Evolutionary conservation across 495 filamentous ascomycete species (phyloP).

Genomic region (Delitschia confertaspora): DNA sequence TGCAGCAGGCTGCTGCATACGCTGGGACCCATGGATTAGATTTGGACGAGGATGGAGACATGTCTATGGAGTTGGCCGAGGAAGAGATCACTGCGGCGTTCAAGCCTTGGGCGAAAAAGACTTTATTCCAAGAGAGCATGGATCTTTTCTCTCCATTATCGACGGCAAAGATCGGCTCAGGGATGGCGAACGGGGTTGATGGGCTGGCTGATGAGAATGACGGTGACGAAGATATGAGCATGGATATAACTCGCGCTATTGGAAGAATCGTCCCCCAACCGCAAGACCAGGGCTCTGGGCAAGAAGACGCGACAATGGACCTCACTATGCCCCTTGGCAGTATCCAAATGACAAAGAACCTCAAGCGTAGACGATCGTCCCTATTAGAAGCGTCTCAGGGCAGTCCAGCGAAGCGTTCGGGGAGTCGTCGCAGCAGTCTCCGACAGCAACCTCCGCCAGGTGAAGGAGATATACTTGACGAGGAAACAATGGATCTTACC

Average conservation of each 20-base stretch:
- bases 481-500: conserved; percentile 58
- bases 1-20: conserved; percentile 64
- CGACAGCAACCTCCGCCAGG: conserved; percentile 1
- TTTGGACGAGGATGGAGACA: conserved; percentile 50
- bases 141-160: conserved; percentile 42
- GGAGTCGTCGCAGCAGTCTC: conserved; percentile 19
- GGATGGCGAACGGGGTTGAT: neutral
- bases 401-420: conserved; percentile 25
- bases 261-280: conserved; percentile 35
- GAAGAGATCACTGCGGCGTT: conserved; percentile 73
- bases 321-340: conserved; percentile 34
- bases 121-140: conserved; percentile 48
- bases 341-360: conserved; percentile 28
- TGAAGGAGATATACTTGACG: conserved; percentile 17
- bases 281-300: conserved; percentile 25
- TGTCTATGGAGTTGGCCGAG: conserved; percentile 66
- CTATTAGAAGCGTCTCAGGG: conserved; percentile 16
- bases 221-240: conserved; percentile 39
- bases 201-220: conserved; percentile 14
- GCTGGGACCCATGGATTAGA: conserved; percentile 59
- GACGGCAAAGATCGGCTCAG: conserved; percentile 21
- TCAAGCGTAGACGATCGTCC: conserved; percentile 26
- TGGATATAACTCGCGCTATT: conserved; percentile 44
- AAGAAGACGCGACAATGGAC: conserved; percentile 38
- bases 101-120: conserved; percentile 56